These are phyloP conservation scores for Hypholoma sublateritium DNA, from an alignment of 768 basidiomycete species.

Conservation along the genomic window DNA sequence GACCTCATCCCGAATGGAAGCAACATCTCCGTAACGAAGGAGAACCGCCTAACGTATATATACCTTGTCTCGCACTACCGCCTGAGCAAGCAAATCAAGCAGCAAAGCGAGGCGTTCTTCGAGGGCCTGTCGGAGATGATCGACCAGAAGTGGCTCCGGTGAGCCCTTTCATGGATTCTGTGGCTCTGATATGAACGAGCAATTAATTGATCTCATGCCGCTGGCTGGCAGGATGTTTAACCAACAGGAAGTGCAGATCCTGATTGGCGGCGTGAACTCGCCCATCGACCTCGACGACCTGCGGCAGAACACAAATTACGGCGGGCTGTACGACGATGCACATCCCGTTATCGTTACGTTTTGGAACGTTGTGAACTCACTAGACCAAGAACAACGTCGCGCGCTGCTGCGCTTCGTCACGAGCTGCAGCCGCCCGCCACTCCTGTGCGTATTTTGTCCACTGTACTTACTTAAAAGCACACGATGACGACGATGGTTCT, in stretches of 20 bases:
- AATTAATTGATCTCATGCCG: not conserved
- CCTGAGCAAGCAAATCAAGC: conserved; percentile 84
- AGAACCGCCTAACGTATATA: conserved; percentile 90
- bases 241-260: conserved; percentile 90
- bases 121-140: conserved; percentile 92
- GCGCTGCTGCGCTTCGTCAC: conserved; percentile 89
- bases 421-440: conserved; percentile 85
- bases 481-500: too few relatives aligned
- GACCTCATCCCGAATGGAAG: conserved; percentile 18
- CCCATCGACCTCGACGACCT: conserved; percentile 86
- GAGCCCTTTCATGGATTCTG: conserved; percentile 7
- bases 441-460: conserved; percentile 49
- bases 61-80: conserved; percentile 86
- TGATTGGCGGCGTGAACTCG: conserved; percentile 86
- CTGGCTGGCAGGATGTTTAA: conserved; percentile 81
- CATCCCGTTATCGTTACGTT: conserved; percentile 75
- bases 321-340: conserved; percentile 71
- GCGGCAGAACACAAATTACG: conserved; percentile 74
- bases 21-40: conserved; percentile 54
- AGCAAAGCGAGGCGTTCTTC: conserved; percentile 85
- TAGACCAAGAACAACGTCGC: conserved; percentile 78
- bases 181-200: not conserved
- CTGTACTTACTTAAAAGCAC: not conserved
- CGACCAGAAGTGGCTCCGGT: conserved; percentile 86
- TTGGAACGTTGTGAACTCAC: conserved; percentile 83